These are phyloP conservation scores for Hansenula lynferdii DNA, from an alignment of 1,139 yeast genomes.

Conservation along the genomic window DNA sequence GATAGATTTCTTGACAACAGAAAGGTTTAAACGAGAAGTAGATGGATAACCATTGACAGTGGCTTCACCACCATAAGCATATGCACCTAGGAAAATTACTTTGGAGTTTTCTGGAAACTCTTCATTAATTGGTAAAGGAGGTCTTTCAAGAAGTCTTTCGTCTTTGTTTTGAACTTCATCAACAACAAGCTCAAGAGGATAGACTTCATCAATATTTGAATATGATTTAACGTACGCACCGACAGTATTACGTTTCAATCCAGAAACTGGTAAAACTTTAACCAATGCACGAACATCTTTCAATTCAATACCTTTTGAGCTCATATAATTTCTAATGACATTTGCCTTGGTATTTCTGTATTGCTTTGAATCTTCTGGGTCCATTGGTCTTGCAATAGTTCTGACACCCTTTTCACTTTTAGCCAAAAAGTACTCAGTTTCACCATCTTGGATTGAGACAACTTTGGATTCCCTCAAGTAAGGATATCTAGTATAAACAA, in stretches of 20 bases:
- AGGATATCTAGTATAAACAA: constrained; percentile 85
- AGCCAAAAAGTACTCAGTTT: constrained; percentile 40
- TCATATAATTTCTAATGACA: constrained; percentile 35
- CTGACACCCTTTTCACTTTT: constrained; percentile 31
- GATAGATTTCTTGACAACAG: constrained; percentile 47
- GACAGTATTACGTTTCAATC: constrained; percentile 59
- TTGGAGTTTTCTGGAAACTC: constrained; percentile 76
- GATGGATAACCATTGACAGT: constrained; percentile 57
- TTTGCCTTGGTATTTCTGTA: constrained; percentile 33
- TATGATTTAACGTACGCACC: constrained; percentile 80
- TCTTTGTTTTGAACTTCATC: constrained; percentile 73
- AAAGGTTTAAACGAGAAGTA: constrained; percentile 44
- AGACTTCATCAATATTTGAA: constrained; percentile 45
- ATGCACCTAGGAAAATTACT: constrained; percentile 81
- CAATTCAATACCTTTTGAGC: constrained; percentile 54
- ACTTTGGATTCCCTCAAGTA: constrained; percentile 78
- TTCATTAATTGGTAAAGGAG: constrained; percentile 71
- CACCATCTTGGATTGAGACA: constrained; percentile 55
- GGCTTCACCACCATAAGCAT: constrained; percentile 87
- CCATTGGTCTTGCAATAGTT: constrained; percentile 38
- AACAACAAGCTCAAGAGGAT: constrained; percentile 77
- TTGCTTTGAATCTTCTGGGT: constrained; percentile 36
- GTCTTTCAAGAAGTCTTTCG: constrained; percentile 63
- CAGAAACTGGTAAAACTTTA: constrained; percentile 71
- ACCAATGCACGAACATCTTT: constrained; percentile 55